Base-by-base conservation (phyloP, 1,284 basidiomycete species). In the Malassezia dermatis region DNA sequence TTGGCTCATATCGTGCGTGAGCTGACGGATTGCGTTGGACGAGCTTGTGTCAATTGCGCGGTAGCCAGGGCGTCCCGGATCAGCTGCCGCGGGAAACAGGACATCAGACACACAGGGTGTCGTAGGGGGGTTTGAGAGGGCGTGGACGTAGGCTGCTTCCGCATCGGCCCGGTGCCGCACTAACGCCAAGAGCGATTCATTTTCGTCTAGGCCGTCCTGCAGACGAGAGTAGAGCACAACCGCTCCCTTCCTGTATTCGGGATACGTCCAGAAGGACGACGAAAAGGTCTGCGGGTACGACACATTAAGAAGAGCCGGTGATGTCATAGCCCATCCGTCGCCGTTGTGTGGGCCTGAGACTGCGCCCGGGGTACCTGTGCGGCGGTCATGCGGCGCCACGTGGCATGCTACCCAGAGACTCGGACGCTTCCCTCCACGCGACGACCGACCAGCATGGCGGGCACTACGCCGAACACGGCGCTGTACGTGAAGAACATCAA, bases 401-500 rank as follows among this genome's bases (percentile, higher is more conserved):
- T 51, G 49, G 39, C 27, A 17, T 23, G 11, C 17, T 7, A 3
- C 44, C 28, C 8, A 21, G 28, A 26, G 28, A 4, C 19, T 15
- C 26, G 13, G 13, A n/a, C 26, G 17, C 44, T 8, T 21, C 28
- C 19, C 27, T 28, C 44, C 19, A 30, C 19, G 19, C 28, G 23
- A 10, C 40, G 32, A 26, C 50, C 51, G 19, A 46, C 47, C 39
- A 31, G 31, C 34, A 55, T 55, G 53, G 31, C 53, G 35, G 30
- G 26, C 32, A 31, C 46, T 21, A 48, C 84, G 74, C 91, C 89
- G 27, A 89, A 86, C 73, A 81, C 84, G 44, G 88, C 91, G 49
- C 82, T 98, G 64, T 96, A 94, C 78, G 79, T 98, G 76, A 88
- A 89, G 72, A 94, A 94, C 75, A 82, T 98, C 68, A 89, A 94